Evolutionary conservation across 257 asterid species (phyloP).

Genomic region (Solanum ossicruentum): DNA sequence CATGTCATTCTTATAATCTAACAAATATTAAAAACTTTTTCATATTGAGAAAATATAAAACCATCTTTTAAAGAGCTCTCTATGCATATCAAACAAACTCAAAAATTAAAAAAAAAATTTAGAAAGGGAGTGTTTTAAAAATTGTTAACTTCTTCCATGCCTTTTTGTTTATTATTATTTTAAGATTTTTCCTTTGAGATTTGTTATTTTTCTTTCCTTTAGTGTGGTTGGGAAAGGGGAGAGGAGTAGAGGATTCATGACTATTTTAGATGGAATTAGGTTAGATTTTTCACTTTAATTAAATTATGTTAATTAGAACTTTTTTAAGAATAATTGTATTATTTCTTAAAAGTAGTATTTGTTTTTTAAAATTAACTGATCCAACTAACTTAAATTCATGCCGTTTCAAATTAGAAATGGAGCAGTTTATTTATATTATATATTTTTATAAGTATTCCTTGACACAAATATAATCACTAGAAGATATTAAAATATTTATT

Average conservation of each 20-base stretch:
- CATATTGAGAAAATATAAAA: too few species aligned
- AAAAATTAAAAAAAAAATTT: too few species aligned
- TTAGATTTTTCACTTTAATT: not conserved
- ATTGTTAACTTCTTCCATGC: not conserved
- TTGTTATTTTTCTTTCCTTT: not conserved
- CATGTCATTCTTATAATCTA: too few species aligned
- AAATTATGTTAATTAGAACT: not conserved
- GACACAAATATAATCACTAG: too few species aligned
- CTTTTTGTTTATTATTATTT: not conserved
- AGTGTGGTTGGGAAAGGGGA: not conserved
- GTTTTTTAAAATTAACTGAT: not conserved
- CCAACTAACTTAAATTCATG: not conserved
- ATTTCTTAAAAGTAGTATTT: not conserved
- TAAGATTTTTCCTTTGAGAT: not conserved
- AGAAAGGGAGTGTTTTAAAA: too few species aligned
- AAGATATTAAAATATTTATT: too few species aligned
- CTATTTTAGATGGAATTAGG: not conserved
- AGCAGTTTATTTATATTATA: too few species aligned
- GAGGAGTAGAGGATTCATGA: not conserved
- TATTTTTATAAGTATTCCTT: too few species aligned
- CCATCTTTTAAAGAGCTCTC: too few species aligned
- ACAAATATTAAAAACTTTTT: too few species aligned
- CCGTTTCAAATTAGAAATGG: rapidly evolving
- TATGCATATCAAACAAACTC: too few species aligned
- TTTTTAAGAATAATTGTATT: not conserved